A percentile compares a stretch with the other conserved stretches of the same genome.
Evolutionary conservation across 2,329 filamentous ascomycete genomes (phyloP).

Genomic region (Neophaeococcomyces mojaviensis): DNA sequence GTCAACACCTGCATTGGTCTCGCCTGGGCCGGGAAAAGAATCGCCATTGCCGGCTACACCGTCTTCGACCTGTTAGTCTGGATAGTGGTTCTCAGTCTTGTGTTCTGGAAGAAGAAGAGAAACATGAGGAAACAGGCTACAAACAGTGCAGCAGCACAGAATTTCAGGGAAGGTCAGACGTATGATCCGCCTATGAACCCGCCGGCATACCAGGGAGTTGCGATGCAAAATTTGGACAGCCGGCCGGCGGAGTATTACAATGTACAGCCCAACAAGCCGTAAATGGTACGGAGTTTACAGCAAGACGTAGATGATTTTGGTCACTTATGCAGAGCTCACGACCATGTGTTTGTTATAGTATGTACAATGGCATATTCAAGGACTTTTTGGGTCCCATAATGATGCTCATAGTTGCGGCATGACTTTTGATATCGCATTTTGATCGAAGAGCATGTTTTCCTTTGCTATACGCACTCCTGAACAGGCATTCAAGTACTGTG

Average conservation of each 20-base stretch:
- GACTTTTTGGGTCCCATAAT: too few species aligned
- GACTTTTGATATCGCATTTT: too few species aligned
- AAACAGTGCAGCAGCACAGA: slow-evolving; percentile 21
- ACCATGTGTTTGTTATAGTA: too few species aligned
- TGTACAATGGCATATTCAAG: too few species aligned
- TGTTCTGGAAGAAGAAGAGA: slow-evolving; percentile 27
- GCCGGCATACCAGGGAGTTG: slow-evolving; percentile 2
- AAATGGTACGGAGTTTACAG: too few species aligned
- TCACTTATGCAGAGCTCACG: too few species aligned
- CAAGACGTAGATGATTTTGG: too few species aligned
- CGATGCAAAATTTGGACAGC: slow-evolving; percentile 2
- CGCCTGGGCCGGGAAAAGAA: slow-evolving; percentile 44
- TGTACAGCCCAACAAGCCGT: slow-evolving; percentile 6
- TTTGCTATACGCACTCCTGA: too few species aligned
- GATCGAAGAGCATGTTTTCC: too few species aligned
- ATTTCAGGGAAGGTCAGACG: slow-evolving; percentile 19
- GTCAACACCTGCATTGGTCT: slow-evolving; percentile 55
- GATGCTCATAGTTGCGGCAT: too few species aligned
- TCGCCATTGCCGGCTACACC: slow-evolving; percentile 42
- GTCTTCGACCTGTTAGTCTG: slow-evolving; percentile 40
- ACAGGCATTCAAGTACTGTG: too few species aligned
- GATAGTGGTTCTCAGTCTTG: slow-evolving; percentile 30
- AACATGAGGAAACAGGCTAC: slow-evolving; percentile 24
- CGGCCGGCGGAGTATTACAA: slow-evolving; percentile 4
- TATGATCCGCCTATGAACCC: slow-evolving; percentile 1